phyloP scores from a whole-genome alignment of 31 red algal species.

The Asparagopsis taxiformis region DNA sequence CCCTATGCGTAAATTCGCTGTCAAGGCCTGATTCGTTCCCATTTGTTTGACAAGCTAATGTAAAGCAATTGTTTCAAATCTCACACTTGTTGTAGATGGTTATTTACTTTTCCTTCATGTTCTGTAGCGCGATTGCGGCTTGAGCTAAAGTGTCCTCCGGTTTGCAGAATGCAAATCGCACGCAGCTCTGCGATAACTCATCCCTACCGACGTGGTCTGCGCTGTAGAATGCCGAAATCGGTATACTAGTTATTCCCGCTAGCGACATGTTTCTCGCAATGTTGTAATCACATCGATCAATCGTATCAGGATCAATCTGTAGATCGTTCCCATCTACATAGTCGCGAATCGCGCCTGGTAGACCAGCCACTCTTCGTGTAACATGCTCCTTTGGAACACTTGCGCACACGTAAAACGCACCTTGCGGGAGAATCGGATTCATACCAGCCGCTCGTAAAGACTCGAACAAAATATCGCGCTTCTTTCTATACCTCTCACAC shows the following conservation, averaged over 20 bases:
- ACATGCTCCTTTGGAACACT: slow-evolving; percentile 38
- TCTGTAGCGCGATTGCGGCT: slow-evolving; percentile 46
- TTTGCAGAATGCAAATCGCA: slow-evolving; percentile 99
- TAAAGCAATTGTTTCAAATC: background rate
- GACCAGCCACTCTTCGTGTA: slow-evolving; percentile 10
- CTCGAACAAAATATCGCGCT: slow-evolving; percentile 73
- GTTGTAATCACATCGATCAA: slow-evolving; percentile 83
- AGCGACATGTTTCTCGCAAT: slow-evolving; percentile 59
- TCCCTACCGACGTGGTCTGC: slow-evolving; percentile 29
- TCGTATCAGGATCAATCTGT: slow-evolving; percentile 68
- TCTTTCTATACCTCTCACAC: slow-evolving; percentile 38
- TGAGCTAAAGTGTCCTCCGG: slow-evolving; percentile 69
- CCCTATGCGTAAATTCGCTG: slow-evolving; percentile 85
- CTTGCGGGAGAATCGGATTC: slow-evolving; percentile 81
- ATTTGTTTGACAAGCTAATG: background rate
- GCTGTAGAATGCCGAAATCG: slow-evolving; percentile 78
- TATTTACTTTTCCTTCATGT: background rate
- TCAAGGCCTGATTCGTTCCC: slow-evolving; percentile 47
- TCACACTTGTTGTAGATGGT: too few relatives aligned
- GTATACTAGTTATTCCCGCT: slow-evolving; percentile 81
- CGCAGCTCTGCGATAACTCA: slow-evolving; percentile 30
- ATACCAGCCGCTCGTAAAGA: slow-evolving; percentile 54
- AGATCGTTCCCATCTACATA: slow-evolving; percentile 43
- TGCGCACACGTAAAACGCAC: slow-evolving; percentile 89
- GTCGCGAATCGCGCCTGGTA: slow-evolving; percentile 38